Conservation (phyloP, 768 basidiomycete genomes). For the Epithele typhae region DNA sequence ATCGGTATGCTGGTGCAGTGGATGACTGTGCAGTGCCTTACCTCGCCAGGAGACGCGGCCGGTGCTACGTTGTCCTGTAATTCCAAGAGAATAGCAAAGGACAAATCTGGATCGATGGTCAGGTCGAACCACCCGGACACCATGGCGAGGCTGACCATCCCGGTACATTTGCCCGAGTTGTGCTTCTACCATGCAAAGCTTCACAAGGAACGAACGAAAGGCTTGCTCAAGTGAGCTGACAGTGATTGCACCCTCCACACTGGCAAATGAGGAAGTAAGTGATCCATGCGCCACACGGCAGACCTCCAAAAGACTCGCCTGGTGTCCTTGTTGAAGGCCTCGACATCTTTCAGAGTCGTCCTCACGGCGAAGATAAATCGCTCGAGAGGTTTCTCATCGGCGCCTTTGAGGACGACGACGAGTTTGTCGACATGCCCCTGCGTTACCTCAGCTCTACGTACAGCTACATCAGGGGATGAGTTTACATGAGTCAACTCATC, state of each 20-base stretch:
- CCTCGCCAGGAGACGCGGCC: slow-evolving; percentile 45
- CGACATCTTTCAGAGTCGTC: slow-evolving; percentile 72
- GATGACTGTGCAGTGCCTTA: slow-evolving; percentile 7
- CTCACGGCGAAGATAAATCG: slow-evolving; percentile 87
- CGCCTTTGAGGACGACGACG: slow-evolving; percentile 80
- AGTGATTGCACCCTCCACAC: slow-evolving; percentile 70
- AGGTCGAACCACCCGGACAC: not conserved
- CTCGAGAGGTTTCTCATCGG: slow-evolving; percentile 77
- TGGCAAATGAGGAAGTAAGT: slow-evolving; percentile 23
- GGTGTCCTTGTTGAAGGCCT: slow-evolving; percentile 64
- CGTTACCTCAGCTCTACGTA: not conserved
- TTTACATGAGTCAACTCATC: slow-evolving; percentile 69
- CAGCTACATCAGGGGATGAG: not conserved
- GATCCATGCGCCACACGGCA: not conserved
- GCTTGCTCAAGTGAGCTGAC: slow-evolving; percentile 61
- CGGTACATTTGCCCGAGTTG: slow-evolving; percentile 57
- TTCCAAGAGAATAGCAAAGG: slow-evolving; percentile 83
- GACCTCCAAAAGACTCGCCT: slow-evolving; percentile 44
- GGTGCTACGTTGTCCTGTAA: slow-evolving; percentile 64
- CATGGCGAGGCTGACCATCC: slow-evolving; percentile 37
- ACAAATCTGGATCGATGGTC: slow-evolving; percentile 42
- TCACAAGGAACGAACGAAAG: slow-evolving; percentile 80
- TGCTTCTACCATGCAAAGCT: slow-evolving; percentile 72
- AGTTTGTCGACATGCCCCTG: slow-evolving; percentile 81
- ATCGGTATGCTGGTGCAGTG: not conserved